Conservation (phyloP, 106 monocot genomes). For the Allium sativum region DNA sequence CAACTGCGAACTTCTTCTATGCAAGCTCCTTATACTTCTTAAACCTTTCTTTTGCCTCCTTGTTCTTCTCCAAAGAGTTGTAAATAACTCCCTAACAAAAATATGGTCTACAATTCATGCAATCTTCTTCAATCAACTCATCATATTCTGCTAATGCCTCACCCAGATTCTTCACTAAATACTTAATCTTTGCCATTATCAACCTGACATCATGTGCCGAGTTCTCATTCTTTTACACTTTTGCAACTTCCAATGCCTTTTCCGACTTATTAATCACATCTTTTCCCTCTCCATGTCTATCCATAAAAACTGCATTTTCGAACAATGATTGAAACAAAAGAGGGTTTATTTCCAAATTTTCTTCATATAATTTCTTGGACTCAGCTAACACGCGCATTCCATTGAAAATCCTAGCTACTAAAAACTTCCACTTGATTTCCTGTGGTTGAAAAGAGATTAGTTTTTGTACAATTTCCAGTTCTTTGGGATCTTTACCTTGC, state of each 20-base stretch:
- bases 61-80: conserved; percentile 34
- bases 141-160: conserved; percentile 55
- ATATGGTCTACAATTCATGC: conserved; percentile 52
- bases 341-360: conserved; percentile 52
- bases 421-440: conserved; percentile 67
- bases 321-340: conserved; percentile 61
- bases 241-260: conserved; percentile 40
- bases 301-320: conserved; percentile 66
- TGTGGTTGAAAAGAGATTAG: conserved; percentile 35
- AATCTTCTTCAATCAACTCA: conserved; percentile 54
- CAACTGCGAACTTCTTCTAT: conserved; percentile 40
- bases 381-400: conserved; percentile 30
- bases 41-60: conserved; percentile 68
- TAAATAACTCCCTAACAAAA: conserved; percentile 82
- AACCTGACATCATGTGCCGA: conserved; percentile 50
- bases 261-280: conserved; percentile 35
- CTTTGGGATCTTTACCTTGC: conserved; percentile 38
- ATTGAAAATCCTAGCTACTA: conserved; percentile 41
- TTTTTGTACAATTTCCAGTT: conserved; percentile 25
- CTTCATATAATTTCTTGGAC: conserved; percentile 38
- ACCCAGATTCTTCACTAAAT: conserved; percentile 55
- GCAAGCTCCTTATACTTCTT: conserved; percentile 47
- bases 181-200: conserved; percentile 65
- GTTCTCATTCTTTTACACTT: conserved; percentile 23
- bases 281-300: conserved; percentile 39